A percentile compares a stretch with the other conserved stretches of the same genome.
phyloP scores from a whole-genome alignment of 2,329 filamentous ascomycete species.

The Trichoderma sp. region DNA sequence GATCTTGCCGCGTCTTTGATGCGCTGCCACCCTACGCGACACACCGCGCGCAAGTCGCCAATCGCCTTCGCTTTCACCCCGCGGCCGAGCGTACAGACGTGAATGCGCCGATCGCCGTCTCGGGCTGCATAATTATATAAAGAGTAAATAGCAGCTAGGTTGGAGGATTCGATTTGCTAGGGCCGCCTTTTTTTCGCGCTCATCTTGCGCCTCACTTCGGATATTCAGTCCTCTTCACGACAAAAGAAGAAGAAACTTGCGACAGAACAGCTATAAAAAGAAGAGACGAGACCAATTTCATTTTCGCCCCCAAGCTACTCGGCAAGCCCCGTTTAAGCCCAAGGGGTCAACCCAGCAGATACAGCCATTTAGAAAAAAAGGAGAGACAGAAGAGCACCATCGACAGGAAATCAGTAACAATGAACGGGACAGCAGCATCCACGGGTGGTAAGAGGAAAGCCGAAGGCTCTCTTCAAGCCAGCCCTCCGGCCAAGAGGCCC shows the following conservation, averaged over 20 bases:
- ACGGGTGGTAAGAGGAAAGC: constrained; percentile 59
- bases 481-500: constrained; percentile 43
- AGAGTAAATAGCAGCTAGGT: not conserved
- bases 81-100: constrained; percentile 2
- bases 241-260: not conserved
- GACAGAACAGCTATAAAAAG: not conserved
- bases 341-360: not conserved
- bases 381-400: not conserved
- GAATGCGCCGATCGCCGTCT: not conserved
- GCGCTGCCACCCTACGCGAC: constrained; percentile 35
- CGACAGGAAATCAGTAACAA: constrained; percentile 35
- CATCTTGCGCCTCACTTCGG: not conserved
- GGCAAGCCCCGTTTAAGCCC: not conserved
- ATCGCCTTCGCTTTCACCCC: constrained; percentile 23
- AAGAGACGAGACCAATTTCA: not conserved
- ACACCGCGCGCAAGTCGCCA: constrained; percentile 7
- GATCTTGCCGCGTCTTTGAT: constrained; percentile 33
- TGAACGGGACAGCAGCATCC: constrained; percentile 50
- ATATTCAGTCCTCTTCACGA: not conserved
- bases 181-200: not conserved
- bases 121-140: not conserved
- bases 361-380: not conserved
- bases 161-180: not conserved
- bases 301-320: not conserved
- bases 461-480: constrained; percentile 46